phyloP scores from a whole-genome alignment of 2,329 filamentous ascomycete species.

The Colletotrichum somersetense region DNA sequence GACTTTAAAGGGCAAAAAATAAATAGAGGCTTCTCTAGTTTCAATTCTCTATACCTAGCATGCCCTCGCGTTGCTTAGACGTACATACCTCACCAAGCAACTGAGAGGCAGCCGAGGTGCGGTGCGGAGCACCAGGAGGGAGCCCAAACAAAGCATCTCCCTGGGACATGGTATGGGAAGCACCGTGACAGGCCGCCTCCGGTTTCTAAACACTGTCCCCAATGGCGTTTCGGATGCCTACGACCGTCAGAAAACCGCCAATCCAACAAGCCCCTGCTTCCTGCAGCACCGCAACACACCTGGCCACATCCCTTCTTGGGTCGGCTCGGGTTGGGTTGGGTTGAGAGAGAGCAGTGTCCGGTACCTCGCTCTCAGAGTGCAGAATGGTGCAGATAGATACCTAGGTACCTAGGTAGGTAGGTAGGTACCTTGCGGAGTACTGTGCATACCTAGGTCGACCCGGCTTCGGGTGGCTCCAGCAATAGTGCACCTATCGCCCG shows the following conservation, averaged over 20 bases:
- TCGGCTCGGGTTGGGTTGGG: not conserved
- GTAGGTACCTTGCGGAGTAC: too few relatives aligned
- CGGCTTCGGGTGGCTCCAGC: not conserved
- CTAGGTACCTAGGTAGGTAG: not conserved
- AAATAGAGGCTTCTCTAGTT: not conserved
- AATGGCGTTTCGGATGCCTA: conserved; percentile 37
- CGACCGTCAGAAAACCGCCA: conserved; percentile 18
- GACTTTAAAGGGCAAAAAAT: too few relatives aligned
- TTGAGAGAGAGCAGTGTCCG: not conserved
- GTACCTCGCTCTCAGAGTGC: too few relatives aligned
- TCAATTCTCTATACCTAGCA: not conserved
- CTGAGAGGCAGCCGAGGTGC: not conserved
- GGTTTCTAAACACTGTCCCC: conserved; percentile 29
- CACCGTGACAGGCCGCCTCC: conserved; percentile 14
- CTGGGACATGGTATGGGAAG: not conserved
- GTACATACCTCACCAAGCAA: conserved; percentile 1
- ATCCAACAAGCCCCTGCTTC: conserved; percentile 14
- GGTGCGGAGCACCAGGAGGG: not conserved
- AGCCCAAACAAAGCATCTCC: conserved; percentile 9
- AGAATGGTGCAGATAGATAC: too few relatives aligned
- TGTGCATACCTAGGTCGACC: not conserved
- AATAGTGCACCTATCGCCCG: not conserved
- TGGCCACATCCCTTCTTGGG: not conserved
- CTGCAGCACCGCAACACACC: not conserved
- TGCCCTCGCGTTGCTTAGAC: not conserved